Evolutionary conservation across 1,284 basidiomycete species (phyloP).

Genomic region (Trichosporon inkin): DNA sequence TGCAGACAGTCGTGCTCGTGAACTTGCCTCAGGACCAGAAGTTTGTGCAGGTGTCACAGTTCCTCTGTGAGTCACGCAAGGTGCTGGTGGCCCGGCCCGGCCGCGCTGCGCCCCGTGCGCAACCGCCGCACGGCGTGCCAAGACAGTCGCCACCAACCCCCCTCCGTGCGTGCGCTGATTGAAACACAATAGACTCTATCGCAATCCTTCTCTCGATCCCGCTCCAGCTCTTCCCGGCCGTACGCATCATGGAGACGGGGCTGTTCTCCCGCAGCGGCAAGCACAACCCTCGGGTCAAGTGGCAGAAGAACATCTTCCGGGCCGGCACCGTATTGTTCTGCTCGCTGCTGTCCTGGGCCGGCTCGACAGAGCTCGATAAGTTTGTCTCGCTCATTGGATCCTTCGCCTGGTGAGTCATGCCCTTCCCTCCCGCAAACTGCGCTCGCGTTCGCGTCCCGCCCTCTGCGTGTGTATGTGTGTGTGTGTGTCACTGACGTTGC

Average conservation of each 20-base stretch:
- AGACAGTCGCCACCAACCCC: too few relatives aligned
- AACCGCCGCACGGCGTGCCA: neutral
- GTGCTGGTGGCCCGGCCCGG: neutral
- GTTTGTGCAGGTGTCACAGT: slow-evolving; percentile 81
- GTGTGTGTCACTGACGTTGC: slow-evolving; percentile 10
- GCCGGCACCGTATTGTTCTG: slow-evolving; percentile 70
- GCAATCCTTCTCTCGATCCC: slow-evolving; percentile 93
- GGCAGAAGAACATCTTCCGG: slow-evolving; percentile 92
- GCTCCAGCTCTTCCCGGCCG: slow-evolving; percentile 93
- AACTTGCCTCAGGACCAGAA: slow-evolving; percentile 82
- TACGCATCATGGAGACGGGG: slow-evolving; percentile 94
- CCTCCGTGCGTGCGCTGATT: slow-evolving; percentile 10
- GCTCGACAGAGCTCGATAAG: slow-evolving; percentile 90
- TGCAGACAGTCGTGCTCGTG: slow-evolving; percentile 91
- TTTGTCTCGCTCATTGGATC: slow-evolving; percentile 92
- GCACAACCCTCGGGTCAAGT: slow-evolving; percentile 54
- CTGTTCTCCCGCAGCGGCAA: slow-evolving; percentile 83
- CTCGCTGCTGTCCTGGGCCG: slow-evolving; percentile 72
- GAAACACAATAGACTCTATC: slow-evolving; percentile 55
- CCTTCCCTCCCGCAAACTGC: too few relatives aligned
- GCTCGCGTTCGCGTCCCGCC: too few relatives aligned
- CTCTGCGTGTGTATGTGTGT: neutral
- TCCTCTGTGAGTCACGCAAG: slow-evolving; percentile 58
- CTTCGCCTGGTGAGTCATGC: slow-evolving; percentile 75
- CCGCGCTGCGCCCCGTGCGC: neutral